Evolutionary conservation across 306 rosid species (phyloP), one percentile per base, ranked within the genome.

Genomic region (Hippophae rhamnoides): DNA sequence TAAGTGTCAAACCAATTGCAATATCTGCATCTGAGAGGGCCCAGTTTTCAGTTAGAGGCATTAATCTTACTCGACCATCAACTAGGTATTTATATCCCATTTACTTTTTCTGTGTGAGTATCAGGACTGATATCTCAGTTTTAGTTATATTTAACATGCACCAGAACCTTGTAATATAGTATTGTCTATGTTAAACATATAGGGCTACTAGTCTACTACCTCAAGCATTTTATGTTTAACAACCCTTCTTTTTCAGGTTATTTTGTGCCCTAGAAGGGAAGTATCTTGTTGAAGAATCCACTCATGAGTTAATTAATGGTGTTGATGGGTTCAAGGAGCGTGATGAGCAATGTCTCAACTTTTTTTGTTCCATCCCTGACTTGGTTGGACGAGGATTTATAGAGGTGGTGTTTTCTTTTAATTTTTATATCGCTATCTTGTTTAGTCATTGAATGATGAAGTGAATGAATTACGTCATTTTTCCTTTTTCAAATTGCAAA

Each of bases 241-340:
- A 18, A 48, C 50, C 55, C 45, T 26, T 2, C 26, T 58, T 44
- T 66, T 74, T 68, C 87, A 90, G 97, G 95, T 72, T 90, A 70
- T 84, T 82, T 11, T 86, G 95, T 68, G 86, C 95, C 6, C 85
- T 84, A 61, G 97, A 86, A 77, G 97, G 97, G 70, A 74, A 82
- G 69, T 86, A 90, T 81, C 74, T 90, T 56, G 78, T 63, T 51
- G 84, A 79, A 58, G 81, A 80, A 65, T 74, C 65, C 66, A 74
- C 79, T 67, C 56, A 71, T 68, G 88, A 82, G 60, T 69, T 77
- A 81, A 75, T 73, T 68, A 82, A 80, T 63, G 53, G 62, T 56
- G 78, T 54, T 42, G 79, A 77, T 61, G 61, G 72, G 62, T 48
- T 67, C 49, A 64, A 43, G 60, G 85, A 75, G 66, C 65, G 71